Evolutionary conservation across 1,284 basidiomycete species (phyloP), one percentile per base, ranked within the genome.

Genomic region (Pyrrhoderma lamaoense): DNA sequence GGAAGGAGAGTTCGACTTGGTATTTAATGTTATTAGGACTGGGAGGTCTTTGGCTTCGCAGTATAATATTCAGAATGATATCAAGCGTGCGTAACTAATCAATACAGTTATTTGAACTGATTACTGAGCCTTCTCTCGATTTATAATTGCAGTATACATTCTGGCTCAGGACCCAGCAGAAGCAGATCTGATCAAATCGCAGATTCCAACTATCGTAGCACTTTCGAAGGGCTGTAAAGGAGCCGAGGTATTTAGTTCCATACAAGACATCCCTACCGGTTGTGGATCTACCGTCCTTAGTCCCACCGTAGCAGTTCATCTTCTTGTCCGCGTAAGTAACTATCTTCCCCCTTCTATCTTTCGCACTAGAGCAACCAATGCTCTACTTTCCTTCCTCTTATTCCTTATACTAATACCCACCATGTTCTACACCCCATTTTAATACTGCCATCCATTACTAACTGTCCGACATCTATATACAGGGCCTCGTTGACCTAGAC

Each of bases 61-160:
- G n/a, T 99, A 97, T 68, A 91, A 88, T 66, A 68, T 99, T 43
- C 89, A 92, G 60, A 86, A 74, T 36, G 89, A 96, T 62, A 86
- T 95, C 37, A 42, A 52, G 23, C 37, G 49, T 51, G 40, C 19
- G 38, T 49, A n/a, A n/a, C n/a, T n/a, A n/a, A n/a, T n/a, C n/a
- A n/a, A n/a, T n/a, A n/a, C n/a, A n/a, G n/a, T n/a, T n/a, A n/a
- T n/a, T n/a, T n/a, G n/a, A n/a, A n/a, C n/a, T 13, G 42, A 8
- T 42, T 2, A 47, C 8, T 14, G 8, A 36, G 2, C 8, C 45
- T 36, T 16, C 19, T 35, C 40, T 53, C 60, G 8, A 57, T 27
- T 27, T 53, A n/a, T 22, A 14, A 36, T 13, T 54, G 37, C 58
- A 93, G 93, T 94, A 54, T 92, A 85, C 66, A 70, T 98, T 57